These are phyloP conservation scores for Sideroxylon spinosum DNA, from an alignment of 179 eudicot genomes.

Conservation along the genomic window DNA sequence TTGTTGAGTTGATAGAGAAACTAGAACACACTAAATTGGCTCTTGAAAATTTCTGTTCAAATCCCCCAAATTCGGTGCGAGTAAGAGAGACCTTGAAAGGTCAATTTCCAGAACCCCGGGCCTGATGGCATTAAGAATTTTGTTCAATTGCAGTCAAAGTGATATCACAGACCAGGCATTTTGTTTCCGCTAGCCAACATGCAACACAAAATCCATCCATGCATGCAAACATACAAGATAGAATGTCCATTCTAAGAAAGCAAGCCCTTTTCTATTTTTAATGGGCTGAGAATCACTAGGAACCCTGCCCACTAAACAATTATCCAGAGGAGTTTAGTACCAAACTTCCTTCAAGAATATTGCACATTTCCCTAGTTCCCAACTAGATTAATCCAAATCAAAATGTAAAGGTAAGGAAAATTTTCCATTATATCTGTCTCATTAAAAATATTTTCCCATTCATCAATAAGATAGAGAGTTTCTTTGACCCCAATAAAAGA, in stretches of 20 bases:
- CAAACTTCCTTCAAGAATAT: background rate
- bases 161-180: background rate
- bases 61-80: background rate
- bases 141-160: background rate
- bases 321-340: background rate
- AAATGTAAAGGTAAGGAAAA: background rate
- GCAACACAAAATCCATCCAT: background rate
- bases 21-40: background rate
- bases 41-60: background rate
- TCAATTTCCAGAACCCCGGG: background rate
- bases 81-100: background rate
- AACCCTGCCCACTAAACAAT: background rate
- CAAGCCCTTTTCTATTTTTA: background rate
- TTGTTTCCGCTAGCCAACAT: background rate
- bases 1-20: background rate
- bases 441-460: background rate
- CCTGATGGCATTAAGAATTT: background rate
- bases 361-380: background rate
- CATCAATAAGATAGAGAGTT: background rate
- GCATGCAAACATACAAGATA: background rate
- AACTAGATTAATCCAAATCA: background rate
- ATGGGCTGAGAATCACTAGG: background rate
- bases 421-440: background rate
- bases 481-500: conserved; percentile 2
- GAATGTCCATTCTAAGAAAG: background rate